Evolutionary conservation across 2,329 filamentous ascomycete species (phyloP), one percentile per base, ranked within the genome.

Genomic region (Aspergillus fructus): DNA sequence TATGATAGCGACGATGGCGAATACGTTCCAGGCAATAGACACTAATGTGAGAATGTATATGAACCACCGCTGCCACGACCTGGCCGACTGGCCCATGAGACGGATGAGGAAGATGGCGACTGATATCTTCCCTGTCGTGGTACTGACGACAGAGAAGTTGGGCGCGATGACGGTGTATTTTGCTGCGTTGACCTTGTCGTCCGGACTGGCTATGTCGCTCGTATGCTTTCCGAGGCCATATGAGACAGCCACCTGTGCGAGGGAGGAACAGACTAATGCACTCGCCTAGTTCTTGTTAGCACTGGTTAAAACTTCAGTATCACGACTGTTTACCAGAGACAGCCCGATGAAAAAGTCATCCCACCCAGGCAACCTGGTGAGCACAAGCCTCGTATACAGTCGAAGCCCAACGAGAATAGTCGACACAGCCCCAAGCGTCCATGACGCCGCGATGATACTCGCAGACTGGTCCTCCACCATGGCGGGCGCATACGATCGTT

Each of bases 221-320:
- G 57, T 42, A 34, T 65, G 63, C 23, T 17, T 45, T 9, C 62
- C 64, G 8, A 66, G 49, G 6, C 63, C 64, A 43, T 64, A 62
- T 7, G 56, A 51, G 3, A 64, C 53, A 7, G 58, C 50, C 4
- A 60, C 41, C 5, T 62, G 58, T 15, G 55, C 52, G 11, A 62
- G 48, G 0, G 34, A 62, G 1, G 59, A 59, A 40, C 53, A 62
- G 37, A 59, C 47, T n/a, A 62, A 17, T 2, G 59, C 59, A n/a
- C 43, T 60, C 6, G 42, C n/a, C 58, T 60, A 11, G 24, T 2
- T 9, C 2, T 9, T 9, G 24, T 27, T 9, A 27, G 24, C 24
- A 9, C 2, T 17, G 9, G n/a, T 19, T 2, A 2, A 40, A 19
- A 17, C 17, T 33, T 3, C 3, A 2, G 3, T 7, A 9, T 13